Percentiles rank a stretch among this genome's conserved stretches.
phyloP scores from a whole-genome alignment of 2,329 filamentous ascomycete genomes.

The Aspergillus tubingensis region DNA sequence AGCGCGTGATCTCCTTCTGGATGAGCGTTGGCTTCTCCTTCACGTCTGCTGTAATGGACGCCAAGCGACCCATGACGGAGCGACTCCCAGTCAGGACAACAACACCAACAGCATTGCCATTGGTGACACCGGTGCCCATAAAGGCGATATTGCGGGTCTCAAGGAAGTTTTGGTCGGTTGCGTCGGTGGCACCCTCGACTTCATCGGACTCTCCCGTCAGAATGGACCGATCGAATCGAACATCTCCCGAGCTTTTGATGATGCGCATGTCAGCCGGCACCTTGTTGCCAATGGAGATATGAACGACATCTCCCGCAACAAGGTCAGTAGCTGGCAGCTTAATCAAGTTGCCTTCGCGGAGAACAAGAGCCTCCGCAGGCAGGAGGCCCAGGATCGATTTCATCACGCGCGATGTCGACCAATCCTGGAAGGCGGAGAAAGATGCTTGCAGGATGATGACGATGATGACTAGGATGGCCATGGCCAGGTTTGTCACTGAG shows the following conservation, averaged over 20 bases:
- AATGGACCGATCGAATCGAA: slow-evolving; percentile 73
- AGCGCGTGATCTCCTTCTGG: slow-evolving; percentile 71
- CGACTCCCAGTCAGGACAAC: slow-evolving; percentile 71
- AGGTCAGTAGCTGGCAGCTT: slow-evolving; percentile 61
- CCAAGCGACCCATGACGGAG: slow-evolving; percentile 76
- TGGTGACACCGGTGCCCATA: slow-evolving; percentile 75
- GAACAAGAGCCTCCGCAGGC: slow-evolving; percentile 67
- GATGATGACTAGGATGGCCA: slow-evolving; percentile 72
- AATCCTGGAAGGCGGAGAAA: slow-evolving; percentile 73
- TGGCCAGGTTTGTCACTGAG: slow-evolving; percentile 66
- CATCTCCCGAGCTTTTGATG: slow-evolving; percentile 67
- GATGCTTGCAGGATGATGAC: slow-evolving; percentile 70
- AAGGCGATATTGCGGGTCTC: slow-evolving; percentile 76
- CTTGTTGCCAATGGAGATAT: slow-evolving; percentile 72
- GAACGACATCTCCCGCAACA: slow-evolving; percentile 72
- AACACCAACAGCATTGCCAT: slow-evolving; percentile 67
- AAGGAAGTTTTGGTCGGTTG: slow-evolving; percentile 72
- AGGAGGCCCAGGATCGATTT: slow-evolving; percentile 76
- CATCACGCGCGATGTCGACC: slow-evolving; percentile 76
- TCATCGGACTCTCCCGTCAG: slow-evolving; percentile 73
- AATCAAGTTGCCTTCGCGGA: slow-evolving; percentile 61
- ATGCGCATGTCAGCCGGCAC: slow-evolving; percentile 75
- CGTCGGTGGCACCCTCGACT: slow-evolving; percentile 63
- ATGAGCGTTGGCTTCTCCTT: slow-evolving; percentile 69
- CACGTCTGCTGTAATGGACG: slow-evolving; percentile 70